These are phyloP conservation scores for Ilyonectria mors-panacis DNA, from an alignment of 2,329 filamentous ascomycete genomes.

Conservation along the genomic window DNA sequence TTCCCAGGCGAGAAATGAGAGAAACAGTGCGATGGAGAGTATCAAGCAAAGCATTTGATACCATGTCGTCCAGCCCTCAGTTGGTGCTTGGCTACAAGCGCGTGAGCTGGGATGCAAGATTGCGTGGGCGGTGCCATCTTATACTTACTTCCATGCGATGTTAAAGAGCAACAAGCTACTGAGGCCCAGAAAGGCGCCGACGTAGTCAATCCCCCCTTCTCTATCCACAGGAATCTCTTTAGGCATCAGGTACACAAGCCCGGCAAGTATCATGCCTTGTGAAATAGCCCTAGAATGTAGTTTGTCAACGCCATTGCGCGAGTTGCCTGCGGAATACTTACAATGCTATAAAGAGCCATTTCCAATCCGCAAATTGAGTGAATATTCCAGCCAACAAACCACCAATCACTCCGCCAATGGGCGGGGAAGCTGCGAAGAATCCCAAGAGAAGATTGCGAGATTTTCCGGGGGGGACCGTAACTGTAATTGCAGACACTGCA, in stretches of 20 bases:
- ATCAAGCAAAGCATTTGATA: constrained; percentile 59
- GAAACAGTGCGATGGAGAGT: constrained; percentile 50
- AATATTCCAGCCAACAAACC: constrained; percentile 59
- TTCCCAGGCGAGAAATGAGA: constrained; percentile 60
- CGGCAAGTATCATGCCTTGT: constrained; percentile 24
- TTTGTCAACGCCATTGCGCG: neutral
- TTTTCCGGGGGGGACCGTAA: constrained; percentile 62
- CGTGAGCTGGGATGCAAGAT: neutral
- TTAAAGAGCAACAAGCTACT: constrained; percentile 63
- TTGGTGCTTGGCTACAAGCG: constrained; percentile 55
- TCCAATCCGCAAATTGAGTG: constrained; percentile 47
- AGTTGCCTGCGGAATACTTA: constrained; percentile 35
- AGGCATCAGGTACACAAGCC: constrained; percentile 29
- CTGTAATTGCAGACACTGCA: constrained; percentile 65
- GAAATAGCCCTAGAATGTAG: constrained; percentile 20
- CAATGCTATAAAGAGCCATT: constrained; percentile 59
- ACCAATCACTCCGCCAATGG: constrained; percentile 61
- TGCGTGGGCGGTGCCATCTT: neutral
- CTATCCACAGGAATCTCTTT: constrained; percentile 43
- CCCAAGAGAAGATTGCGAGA: constrained; percentile 41
- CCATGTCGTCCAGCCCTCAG: constrained; percentile 59
- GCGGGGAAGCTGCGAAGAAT: constrained; percentile 45
- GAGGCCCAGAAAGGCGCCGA: constrained; percentile 57
- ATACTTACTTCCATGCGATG: constrained; percentile 64
- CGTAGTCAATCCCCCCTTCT: constrained; percentile 49